Evolutionary conservation across 805 yeast species (phyloP), one percentile per base, ranked within the genome.

Genomic region (Candida odintsovae): DNA sequence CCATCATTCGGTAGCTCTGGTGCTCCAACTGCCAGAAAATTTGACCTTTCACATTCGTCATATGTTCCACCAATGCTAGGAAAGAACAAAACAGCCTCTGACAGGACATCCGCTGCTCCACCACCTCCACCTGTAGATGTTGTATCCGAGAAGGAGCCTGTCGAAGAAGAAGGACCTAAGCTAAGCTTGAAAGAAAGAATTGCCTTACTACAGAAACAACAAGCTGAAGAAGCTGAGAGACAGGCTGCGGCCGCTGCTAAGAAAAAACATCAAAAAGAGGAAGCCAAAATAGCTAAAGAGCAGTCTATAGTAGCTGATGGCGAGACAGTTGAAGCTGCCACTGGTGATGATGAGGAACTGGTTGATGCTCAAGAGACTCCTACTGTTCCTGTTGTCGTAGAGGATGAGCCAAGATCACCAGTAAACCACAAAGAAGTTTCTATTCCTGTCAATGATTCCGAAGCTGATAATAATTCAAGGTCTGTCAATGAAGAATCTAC

Each of bases 141-240:
- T 33, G 50, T 45, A 39, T 38, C 47, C 20, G 50, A 50, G 23
- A 51, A 56, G 2, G 59, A 59, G 9, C 64, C 59, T 19, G 66
- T 58, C 6, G 78, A 77, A 48, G 78, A 72, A 25, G 83, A 75
- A 28, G 78, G 75, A 29, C 96, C 96, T 9, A 82, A 86, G 54
- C 66, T 90, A 70, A 83, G 95, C 47, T 70, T 92, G 56, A 85
- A 85, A 61, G 97, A 94, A 56, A 76, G 98, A 53, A 89, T 92
- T 61, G 88, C 89, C 6, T 58, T 87, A 58, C 71, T 92, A 43
- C 96, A 90, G 62, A 78, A 87, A 58, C 81, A 82, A 48, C 96
- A 88, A 60, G 78, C 77, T 49, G 86, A 85, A 58, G 95, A 88
- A 56, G 86, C 83, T 19, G 92, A 83, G 50, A 70, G 80, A 47